Evolutionary conservation across 2,329 filamentous ascomycete genomes (phyloP), one percentile per base, ranked within the genome.

Genomic region (Fusarium sp.): DNA sequence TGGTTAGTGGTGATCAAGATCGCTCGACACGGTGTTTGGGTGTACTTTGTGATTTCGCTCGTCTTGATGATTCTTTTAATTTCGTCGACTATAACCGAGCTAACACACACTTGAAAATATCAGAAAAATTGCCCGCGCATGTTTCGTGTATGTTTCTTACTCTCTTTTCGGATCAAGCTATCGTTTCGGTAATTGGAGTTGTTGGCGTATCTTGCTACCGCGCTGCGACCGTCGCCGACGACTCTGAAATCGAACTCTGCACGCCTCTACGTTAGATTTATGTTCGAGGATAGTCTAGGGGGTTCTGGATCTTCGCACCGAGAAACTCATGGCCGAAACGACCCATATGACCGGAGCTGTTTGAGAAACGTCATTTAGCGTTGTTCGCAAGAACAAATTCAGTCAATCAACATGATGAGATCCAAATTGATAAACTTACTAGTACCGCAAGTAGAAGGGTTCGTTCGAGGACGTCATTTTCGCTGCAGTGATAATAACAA

Each of bases 121-220:
- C 33, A 74, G 70, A 32, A 13, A 33, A 32, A 37, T 14, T 19
- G n/a, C 11, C 2, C 8, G 3, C 20, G 13, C 15, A 17, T 7
- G 20, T 20, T 27, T 17, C 9, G 19, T 20, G 22, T 27, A 33
- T 30, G 48, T 43, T n/a, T 80, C 94, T 73, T 84, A 97, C 96
- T 99, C 84, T 99, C 96, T 94, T 99, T 99, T 70, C 96, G 92
- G 77, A 99, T 99, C 73, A 99, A 84, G 67, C 94, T 97, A 79
- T 99, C 96, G 81, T 99, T 99, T 76, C 96, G 90, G 82, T 99
- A 99, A 82, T 99, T 99, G 59, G 95, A 98, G 81, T 99, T 99
- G 85, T 99, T 99, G 69, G 96, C 96, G 82, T 99, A 99, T 81
- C 96, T 90, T 32, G 95, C 94, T 52, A 96, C 92, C 9, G 96